phyloP scores from a whole-genome alignment of 2,329 filamentous ascomycete species.

The Torrubiella hemipterigena region DNA sequence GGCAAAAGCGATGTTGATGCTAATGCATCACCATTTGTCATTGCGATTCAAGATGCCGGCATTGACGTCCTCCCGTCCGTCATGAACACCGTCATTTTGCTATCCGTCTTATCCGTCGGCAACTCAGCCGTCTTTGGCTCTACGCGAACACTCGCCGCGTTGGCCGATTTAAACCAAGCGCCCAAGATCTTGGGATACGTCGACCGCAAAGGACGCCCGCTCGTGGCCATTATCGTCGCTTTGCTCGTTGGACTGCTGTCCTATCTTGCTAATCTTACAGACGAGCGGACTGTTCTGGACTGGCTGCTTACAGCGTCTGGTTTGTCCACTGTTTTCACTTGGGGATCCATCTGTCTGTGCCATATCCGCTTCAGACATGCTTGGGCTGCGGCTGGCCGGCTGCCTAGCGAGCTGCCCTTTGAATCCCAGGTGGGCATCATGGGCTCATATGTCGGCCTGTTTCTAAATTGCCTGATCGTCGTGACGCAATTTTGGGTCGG shows the following conservation, averaged over 20 bases:
- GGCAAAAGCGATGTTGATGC: constrained; percentile 28
- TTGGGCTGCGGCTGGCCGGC: constrained; percentile 48
- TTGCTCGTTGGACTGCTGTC: constrained; percentile 54
- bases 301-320: constrained; percentile 63
- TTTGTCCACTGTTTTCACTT: constrained; percentile 58
- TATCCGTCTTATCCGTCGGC: constrained; percentile 74
- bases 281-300: constrained; percentile 50
- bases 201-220: constrained; percentile 62
- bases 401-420: constrained; percentile 62
- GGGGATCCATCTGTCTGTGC: constrained; percentile 50
- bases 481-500: constrained; percentile 73
- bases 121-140: constrained; percentile 78
- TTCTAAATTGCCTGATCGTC: constrained; percentile 59
- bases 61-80: constrained; percentile 65
- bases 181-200: constrained; percentile 61
- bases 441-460: constrained; percentile 67
- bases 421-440: constrained; percentile 57
- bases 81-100: constrained; percentile 78
- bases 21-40: constrained; percentile 71
- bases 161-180: constrained; percentile 70
- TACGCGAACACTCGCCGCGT: constrained; percentile 68
- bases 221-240: constrained; percentile 53
- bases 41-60: constrained; percentile 67
- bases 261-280: constrained; percentile 52
- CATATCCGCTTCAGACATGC: constrained; percentile 54